Evolutionary conservation across 2,329 filamentous ascomycete species (phyloP).

Genomic region (Stachybotrys chartarum): DNA sequence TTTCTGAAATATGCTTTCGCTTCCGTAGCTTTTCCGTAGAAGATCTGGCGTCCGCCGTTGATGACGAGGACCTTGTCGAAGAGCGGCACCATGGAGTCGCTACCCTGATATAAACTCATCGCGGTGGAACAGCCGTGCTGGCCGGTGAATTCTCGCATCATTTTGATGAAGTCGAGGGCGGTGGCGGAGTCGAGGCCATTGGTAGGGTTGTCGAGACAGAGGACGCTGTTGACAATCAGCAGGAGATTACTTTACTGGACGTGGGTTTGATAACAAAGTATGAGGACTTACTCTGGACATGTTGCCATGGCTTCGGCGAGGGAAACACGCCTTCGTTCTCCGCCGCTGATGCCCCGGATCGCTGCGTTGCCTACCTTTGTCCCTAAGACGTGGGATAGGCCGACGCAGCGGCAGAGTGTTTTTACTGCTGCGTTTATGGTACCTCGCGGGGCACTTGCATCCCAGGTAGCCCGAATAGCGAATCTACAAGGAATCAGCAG

Average conservation of each 20-base stretch:
- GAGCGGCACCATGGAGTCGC: conserved; percentile 53
- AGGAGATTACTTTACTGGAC: not conserved
- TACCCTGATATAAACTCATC: conserved; percentile 61
- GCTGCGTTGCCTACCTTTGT: conserved; percentile 53
- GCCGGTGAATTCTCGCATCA: conserved; percentile 53
- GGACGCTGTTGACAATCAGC: conserved; percentile 40
- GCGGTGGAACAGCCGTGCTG: conserved; percentile 56
- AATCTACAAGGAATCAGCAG: not conserved
- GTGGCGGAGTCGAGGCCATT: conserved; percentile 59
- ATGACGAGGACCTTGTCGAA: conserved; percentile 70
- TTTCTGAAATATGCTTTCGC: conserved; percentile 60
- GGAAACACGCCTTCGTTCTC: conserved; percentile 62
- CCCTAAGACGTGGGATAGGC: not conserved
- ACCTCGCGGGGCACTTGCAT: not conserved
- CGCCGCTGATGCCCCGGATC: conserved; percentile 49
- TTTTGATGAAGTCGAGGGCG: conserved; percentile 61
- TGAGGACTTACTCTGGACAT: conserved; percentile 19
- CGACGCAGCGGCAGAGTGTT: not conserved
- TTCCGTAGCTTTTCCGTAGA: conserved; percentile 51
- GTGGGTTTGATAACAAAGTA: not conserved
- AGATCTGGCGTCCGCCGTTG: conserved; percentile 59
- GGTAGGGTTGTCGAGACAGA: conserved; percentile 62
- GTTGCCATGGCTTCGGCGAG: conserved; percentile 56
- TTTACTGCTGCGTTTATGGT: not conserved
- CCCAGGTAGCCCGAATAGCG: not conserved